These are phyloP conservation scores for Vitis rupestris DNA, from an alignment of 164 flowering plant species.

Conservation along the genomic window DNA sequence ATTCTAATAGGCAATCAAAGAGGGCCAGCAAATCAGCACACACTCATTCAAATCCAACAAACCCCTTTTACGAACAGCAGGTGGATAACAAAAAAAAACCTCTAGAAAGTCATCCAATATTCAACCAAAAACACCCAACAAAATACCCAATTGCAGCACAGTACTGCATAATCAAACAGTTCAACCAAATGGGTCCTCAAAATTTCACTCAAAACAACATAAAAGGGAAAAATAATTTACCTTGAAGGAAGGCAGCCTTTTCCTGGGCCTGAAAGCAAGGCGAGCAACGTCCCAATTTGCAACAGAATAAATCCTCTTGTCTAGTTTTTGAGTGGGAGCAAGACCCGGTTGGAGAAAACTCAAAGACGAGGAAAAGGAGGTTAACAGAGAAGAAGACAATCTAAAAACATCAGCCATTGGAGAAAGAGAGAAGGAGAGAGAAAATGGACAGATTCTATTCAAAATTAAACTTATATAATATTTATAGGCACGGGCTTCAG, in stretches of 20 bases:
- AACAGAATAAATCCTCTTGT: conserved; percentile 21
- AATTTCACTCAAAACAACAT: conserved; percentile 3
- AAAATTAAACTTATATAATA: too few relatives aligned
- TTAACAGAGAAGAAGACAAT: too few relatives aligned
- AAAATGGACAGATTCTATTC: too few relatives aligned
- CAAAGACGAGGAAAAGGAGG: conserved; percentile 21
- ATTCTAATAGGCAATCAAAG: neutral
- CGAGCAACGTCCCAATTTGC: conserved; percentile 11
- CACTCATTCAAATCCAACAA: neutral
- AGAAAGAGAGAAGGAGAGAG: too few relatives aligned
- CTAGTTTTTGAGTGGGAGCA: conserved; percentile 17
- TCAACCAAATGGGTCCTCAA: conserved; percentile 7
- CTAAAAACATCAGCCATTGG: too few relatives aligned
- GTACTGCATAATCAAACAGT: neutral
- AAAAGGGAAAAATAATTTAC: conserved; percentile 5
- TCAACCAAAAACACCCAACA: neutral
- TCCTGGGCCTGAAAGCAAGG: conserved; percentile 19
- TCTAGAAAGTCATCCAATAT: neutral
- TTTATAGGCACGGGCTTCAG: too few relatives aligned
- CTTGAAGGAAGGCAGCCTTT: conserved; percentile 27
- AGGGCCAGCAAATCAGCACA: neutral
- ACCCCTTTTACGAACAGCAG: neutral
- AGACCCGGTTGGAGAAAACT: conserved; percentile 25
- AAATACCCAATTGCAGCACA: neutral
- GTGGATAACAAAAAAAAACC: neutral